These are phyloP conservation scores for Carex littledalei DNA, from an alignment of 176 grass and related monocot genomes.

Conservation along the genomic window DNA sequence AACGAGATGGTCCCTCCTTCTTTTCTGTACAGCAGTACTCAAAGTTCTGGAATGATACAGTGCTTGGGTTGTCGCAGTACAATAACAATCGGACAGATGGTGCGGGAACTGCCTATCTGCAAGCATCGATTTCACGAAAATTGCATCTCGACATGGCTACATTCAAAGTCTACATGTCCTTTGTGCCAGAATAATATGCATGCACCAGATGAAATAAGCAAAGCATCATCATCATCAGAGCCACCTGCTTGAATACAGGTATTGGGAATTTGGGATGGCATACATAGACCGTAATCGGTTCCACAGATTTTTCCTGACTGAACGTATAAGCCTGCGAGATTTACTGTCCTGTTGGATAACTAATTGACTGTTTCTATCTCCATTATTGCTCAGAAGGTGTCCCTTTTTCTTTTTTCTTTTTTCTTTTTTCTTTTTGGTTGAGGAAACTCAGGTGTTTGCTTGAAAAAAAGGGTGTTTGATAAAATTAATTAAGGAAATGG, in stretches of 20 bases:
- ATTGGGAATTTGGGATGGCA: background rate
- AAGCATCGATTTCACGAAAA: slow-evolving; percentile 17
- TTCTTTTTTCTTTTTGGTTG: too few relatives aligned
- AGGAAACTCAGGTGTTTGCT: background rate
- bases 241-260: background rate
- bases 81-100: background rate
- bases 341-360: background rate
- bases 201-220: background rate
- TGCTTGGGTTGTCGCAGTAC: background rate
- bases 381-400: background rate
- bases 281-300: background rate
- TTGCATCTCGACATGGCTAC: background rate
- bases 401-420: too few relatives aligned
- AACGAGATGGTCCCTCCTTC: background rate
- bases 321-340: background rate
- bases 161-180: background rate
- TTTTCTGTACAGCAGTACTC: background rate
- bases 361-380: background rate
- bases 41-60: background rate
- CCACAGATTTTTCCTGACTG: background rate
- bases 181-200: background rate
- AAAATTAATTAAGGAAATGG: background rate
- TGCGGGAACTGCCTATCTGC: background rate
- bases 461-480: background rate
- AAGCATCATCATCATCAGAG: background rate